phyloP scores from a whole-genome alignment of 2,329 filamentous ascomycete genomes.

The Fusarium virguliforme region DNA sequence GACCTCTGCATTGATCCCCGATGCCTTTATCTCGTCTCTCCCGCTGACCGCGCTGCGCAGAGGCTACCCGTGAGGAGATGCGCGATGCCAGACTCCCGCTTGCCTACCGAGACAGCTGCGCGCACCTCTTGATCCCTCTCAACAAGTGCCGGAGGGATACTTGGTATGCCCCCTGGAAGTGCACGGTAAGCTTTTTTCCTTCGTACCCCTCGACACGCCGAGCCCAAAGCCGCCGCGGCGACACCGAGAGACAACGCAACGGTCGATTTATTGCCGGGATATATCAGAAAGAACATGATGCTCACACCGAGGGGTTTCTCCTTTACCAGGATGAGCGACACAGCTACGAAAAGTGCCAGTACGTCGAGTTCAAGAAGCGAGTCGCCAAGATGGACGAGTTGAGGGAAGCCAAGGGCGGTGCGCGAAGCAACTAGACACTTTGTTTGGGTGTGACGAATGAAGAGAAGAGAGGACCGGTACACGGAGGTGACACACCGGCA shows the following conservation, averaged over 20 bases:
- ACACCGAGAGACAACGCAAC: conserved; percentile 28
- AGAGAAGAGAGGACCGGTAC: not conserved
- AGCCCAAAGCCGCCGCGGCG: conserved; percentile 17
- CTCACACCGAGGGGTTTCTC: conserved; percentile 43
- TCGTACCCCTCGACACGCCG: conserved; percentile 14
- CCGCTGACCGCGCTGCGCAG: conserved; percentile 60
- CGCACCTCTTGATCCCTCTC: conserved; percentile 92
- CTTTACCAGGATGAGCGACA: conserved; percentile 87
- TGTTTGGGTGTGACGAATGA: not conserved
- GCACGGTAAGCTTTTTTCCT: conserved; percentile 78
- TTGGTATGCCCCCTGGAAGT: conserved; percentile 98
- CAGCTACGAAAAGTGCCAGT: conserved; percentile 99
- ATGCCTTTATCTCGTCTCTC: conserved; percentile 30
- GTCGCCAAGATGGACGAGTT: conserved; percentile 99
- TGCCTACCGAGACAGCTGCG: conserved; percentile 95
- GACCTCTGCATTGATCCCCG: conserved; percentile 10
- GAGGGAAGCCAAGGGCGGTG: conserved; percentile 85
- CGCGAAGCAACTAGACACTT: conserved; percentile 81
- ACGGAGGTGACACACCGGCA: conserved; percentile 16
- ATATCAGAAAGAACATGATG: conserved; percentile 28
- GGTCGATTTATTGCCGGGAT: conserved; percentile 33
- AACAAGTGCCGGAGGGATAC: conserved; percentile 94
- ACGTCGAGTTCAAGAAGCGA: conserved; percentile 98
- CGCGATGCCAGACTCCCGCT: conserved; percentile 89
- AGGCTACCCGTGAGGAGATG: conserved; percentile 93